Evolutionary conservation across 1,139 yeast genomes (phyloP).

Genomic region (Yamadazyma mexicana): DNA sequence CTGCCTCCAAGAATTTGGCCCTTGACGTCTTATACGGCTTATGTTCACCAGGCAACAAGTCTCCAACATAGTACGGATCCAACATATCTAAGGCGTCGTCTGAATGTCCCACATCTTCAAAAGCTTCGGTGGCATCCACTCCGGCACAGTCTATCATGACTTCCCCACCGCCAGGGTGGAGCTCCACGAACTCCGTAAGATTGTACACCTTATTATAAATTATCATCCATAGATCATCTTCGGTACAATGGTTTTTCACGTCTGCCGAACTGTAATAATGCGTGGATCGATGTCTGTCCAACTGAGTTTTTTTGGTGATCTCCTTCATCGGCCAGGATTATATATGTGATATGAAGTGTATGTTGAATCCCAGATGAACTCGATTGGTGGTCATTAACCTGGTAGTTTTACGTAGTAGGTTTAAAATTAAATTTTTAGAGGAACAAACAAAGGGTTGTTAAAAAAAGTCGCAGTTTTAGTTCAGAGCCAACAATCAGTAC

Average conservation of each 20-base stretch:
- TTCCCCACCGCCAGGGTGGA: conserved; percentile 73
- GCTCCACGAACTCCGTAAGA: conserved; percentile 46
- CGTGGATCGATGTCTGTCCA: conserved; percentile 1
- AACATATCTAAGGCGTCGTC: conserved; percentile 44
- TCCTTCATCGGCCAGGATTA: conserved; percentile 1
- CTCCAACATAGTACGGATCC: conserved; percentile 38
- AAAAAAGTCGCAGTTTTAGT: no score
- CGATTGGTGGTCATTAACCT: no score
- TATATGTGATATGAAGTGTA: neutral
- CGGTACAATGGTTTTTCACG: conserved; percentile 44
- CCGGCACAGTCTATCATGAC: conserved; percentile 71
- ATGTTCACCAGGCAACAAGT: conserved; percentile 22
- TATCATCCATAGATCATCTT: conserved; percentile 65
- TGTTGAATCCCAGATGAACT: no score
- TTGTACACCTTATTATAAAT: conserved; percentile 64
- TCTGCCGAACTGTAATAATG: conserved; percentile 26
- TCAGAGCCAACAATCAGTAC: no score
- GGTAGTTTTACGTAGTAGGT: no score
- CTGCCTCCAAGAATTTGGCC: conserved; percentile 14
- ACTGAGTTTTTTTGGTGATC: conserved; percentile 2
- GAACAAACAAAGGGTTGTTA: no score
- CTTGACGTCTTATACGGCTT: conserved; percentile 13
- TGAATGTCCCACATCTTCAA: conserved; percentile 53
- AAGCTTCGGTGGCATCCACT: conserved; percentile 66
- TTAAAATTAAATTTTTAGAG: no score